Base-by-base conservation (phyloP, 129 eudicot species). In the Ambrosia artemisiifolia region DNA sequence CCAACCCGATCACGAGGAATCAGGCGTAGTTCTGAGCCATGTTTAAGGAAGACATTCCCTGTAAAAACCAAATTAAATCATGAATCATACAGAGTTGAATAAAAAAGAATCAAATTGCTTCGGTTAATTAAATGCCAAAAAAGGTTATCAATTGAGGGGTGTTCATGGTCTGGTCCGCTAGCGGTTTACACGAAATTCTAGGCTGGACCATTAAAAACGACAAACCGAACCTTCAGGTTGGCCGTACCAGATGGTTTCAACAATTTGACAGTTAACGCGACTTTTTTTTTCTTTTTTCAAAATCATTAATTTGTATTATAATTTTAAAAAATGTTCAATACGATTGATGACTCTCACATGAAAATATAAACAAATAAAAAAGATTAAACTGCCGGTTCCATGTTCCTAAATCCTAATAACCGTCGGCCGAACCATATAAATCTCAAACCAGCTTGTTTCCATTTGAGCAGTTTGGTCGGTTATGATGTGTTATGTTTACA, bases 1-100 rank as follows among this genome's bases (percentile, higher is more conserved):
- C 98, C 98, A 81, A 94, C 98, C 76, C 98, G 90, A 51, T 93
- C 98, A 8, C 96, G 98, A 65, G 98, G 98, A 79, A 93, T 93
- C 87, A 93, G 67, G 36, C 96, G 95, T 71, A 89, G 67, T 53
- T 93, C 98, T 49, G 98, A 90, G 10, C 98, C 96, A 80, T 93
- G 96, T 61, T 93, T 93, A 20, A 93, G 92, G 82, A 93, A 93
- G 28, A 94, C 98, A 48, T 94, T 94, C 20, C 99, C 98, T 93
- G 95, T 13, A 61, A 84, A 56, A 63, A 13, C 32, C 64, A 71
- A 77, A 44, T 65, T 19, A 56, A 6, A 38, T 54, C 7, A 17
- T 33, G 3, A 51, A 49, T 33, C 62, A 42, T 61, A 47, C 32
- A 17, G 20, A 49, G 11, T 57, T 42, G 6, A 34, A 35, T 53